Base-by-base conservation (phyloP, 208 protist species). In the Trypanosoma theileri region DNA sequence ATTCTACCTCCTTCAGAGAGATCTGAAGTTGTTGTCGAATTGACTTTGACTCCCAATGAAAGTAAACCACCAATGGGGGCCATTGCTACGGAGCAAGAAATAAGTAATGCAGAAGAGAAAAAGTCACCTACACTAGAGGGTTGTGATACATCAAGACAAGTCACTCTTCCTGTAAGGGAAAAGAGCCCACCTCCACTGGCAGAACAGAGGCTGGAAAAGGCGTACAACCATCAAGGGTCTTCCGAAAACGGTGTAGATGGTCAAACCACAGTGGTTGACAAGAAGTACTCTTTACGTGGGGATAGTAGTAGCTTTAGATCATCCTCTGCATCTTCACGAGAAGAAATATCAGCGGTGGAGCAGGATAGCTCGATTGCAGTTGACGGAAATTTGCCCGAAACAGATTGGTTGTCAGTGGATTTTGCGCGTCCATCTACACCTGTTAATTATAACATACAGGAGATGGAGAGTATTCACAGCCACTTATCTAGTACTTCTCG, bases 281-380 rank as follows among this genome's bases (percentile, higher is more conserved):
- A 46, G 41, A 17, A 44, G 44, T 24, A 11, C 24, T 42, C 22
- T 8, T 46, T 16, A n/a, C 9, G 3, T 12, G 26, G 4, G 16
- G 54, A 59, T 7, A 59, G 63, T 46, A 69, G 52, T 16, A 60
- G 63, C 41, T 69, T 60, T 51, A 0, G 31, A 40, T 59, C 63
- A 52, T 48, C 19, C 1, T 16, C 44, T 31, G n/a, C 8, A 4
- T 19, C 4, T n/a, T 21, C 50, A n/a, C 9, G 17, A 22, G 46
- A 24, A 19, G 46, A 40, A 28, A 14, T 41, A 24, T 45, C 44
- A 45, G 28, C 26, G 24, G 1, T 40, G 11, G 6, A 46, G 14
- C 9, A 13, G 6, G 12, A 35, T 14, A 31, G 21, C 10, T 14
- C 58, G 0, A 0, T 50, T 40, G 40, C 59, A 12, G 16, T 21